Percentiles rank a stretch among this genome's conserved stretches.
Evolutionary conservation across 2,329 filamentous ascomycete genomes (phyloP).

Genomic region (Trichoderma polysporum): DNA sequence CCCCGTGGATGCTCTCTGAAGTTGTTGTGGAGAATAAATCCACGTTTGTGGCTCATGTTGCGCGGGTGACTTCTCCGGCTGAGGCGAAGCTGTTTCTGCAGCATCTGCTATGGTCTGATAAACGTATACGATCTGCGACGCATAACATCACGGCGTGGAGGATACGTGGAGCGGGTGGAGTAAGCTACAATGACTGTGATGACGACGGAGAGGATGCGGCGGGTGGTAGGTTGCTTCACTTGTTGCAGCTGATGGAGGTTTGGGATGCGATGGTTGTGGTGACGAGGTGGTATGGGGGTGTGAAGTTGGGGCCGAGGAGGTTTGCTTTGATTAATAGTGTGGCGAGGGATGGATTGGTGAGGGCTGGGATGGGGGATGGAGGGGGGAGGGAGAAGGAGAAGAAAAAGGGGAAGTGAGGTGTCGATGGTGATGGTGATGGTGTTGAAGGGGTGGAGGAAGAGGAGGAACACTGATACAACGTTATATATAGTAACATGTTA

Average conservation of each 20-base stretch:
- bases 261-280: constrained; percentile 94
- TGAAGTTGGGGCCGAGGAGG: constrained; percentile 82
- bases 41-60: constrained; percentile 78
- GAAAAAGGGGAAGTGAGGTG: not conserved
- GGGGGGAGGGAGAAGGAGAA: not conserved
- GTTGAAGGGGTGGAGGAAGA: not conserved
- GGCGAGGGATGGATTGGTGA: constrained; percentile 79
- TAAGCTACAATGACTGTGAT: constrained; percentile 80
- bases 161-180: constrained; percentile 59
- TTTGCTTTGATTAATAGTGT: constrained; percentile 88
- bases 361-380: constrained; percentile 60
- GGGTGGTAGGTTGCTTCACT: constrained; percentile 77
- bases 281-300: constrained; percentile 90
- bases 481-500: no score
- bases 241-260: constrained; percentile 92
- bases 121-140: constrained; percentile 79
- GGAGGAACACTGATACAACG: not conserved
- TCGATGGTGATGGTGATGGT: not conserved
- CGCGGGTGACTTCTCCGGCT: constrained; percentile 64
- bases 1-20: constrained; percentile 72
- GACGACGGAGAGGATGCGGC: constrained; percentile 96
- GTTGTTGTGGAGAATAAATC: constrained; percentile 80
- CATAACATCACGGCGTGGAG: constrained; percentile 97
- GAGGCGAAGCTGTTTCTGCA: constrained; percentile 71
- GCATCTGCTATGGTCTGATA: constrained; percentile 78